These are phyloP conservation scores for Odontarrhena argentea DNA, from an alignment of 345 rosid genomes.

Conservation along the genomic window DNA sequence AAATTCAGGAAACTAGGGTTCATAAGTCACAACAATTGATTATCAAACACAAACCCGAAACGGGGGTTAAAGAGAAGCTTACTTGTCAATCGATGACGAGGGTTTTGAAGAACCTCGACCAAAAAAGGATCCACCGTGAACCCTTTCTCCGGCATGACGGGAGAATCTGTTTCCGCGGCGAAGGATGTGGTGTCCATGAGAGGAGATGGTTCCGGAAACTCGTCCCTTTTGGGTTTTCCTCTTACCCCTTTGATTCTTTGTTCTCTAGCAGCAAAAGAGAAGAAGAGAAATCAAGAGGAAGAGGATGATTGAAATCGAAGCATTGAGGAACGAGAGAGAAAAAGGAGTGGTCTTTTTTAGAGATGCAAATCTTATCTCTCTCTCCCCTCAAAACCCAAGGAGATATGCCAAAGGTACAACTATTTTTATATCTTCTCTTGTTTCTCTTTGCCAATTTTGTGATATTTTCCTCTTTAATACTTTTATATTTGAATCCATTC, in stretches of 20 bases:
- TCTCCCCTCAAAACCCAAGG: slow-evolving; percentile 1
- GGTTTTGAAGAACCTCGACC: slow-evolving; percentile 82
- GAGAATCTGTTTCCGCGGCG: neutral
- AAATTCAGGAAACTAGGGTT: slow-evolving; percentile 2
- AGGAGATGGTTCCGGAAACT: slow-evolving; percentile 16
- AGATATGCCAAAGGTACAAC: neutral
- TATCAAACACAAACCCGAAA: neutral
- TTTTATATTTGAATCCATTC: too few species aligned
- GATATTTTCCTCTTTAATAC: neutral
- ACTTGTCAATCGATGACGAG: slow-evolving; percentile 88
- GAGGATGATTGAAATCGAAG: slow-evolving; percentile 27
- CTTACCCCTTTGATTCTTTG: slow-evolving; percentile 8
- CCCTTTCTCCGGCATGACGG: slow-evolving; percentile 41
- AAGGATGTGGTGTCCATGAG: slow-evolving; percentile 18
- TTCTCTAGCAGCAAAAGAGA: slow-evolving; percentile 33
- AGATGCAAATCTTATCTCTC: slow-evolving; percentile 30
- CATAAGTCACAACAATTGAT: neutral
- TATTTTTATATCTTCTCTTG: neutral
- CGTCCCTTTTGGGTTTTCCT: slow-evolving; percentile 14
- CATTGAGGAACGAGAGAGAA: slow-evolving; percentile 25
- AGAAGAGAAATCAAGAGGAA: slow-evolving; percentile 27
- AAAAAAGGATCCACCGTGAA: slow-evolving; percentile 79
- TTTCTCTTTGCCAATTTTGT: neutral
- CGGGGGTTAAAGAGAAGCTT: slow-evolving; percentile 5
- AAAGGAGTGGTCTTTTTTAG: neutral